phyloP scores from a whole-genome alignment of 2,329 filamentous ascomycete genomes.

The Xylaria multiplex region DNA sequence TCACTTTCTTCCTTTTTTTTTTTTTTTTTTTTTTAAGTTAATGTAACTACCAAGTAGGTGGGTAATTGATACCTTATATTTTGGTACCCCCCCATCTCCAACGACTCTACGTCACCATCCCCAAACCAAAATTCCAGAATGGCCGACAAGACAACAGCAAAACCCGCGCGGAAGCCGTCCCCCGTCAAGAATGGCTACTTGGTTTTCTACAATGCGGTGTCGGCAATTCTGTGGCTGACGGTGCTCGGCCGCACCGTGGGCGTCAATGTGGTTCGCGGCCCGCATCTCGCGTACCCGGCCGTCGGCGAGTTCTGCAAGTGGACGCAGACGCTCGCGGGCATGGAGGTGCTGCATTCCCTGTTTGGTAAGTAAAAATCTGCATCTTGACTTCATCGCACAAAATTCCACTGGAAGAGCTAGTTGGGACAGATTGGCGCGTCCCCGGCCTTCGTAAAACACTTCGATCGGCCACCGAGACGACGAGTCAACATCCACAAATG shows the following conservation, averaged over 20 bases:
- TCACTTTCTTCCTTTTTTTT: too few species aligned
- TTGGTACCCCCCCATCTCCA: neutral
- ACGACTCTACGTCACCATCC: conserved; percentile 22
- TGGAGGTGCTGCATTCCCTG: conserved; percentile 86
- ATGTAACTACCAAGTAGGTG: too few species aligned
- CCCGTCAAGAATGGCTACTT: conserved; percentile 74
- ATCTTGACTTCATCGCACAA: conserved; percentile 1
- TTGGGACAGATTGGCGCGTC: neutral
- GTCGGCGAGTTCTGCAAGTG: conserved; percentile 76
- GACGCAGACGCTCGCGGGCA: conserved; percentile 83
- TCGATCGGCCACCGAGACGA: neutral
- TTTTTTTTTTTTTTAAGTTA: too few species aligned
- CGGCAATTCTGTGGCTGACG: conserved; percentile 79
- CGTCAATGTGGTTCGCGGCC: conserved; percentile 64
- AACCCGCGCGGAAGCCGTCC: conserved; percentile 49
- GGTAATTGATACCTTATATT: too few species aligned
- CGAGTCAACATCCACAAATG: neutral
- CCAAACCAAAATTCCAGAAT: conserved; percentile 31
- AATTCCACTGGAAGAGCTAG: neutral
- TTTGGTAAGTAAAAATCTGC: conserved; percentile 64
- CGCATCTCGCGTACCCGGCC: conserved; percentile 67
- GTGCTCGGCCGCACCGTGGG: conserved; percentile 75
- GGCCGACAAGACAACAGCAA: conserved; percentile 39
- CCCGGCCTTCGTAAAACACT: neutral
- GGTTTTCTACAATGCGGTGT: conserved; percentile 84